Evolutionary conservation across 2,329 filamentous ascomycete genomes (phyloP), one percentile per base, ranked within the genome.

Genomic region (Ramularia endophylla): DNA sequence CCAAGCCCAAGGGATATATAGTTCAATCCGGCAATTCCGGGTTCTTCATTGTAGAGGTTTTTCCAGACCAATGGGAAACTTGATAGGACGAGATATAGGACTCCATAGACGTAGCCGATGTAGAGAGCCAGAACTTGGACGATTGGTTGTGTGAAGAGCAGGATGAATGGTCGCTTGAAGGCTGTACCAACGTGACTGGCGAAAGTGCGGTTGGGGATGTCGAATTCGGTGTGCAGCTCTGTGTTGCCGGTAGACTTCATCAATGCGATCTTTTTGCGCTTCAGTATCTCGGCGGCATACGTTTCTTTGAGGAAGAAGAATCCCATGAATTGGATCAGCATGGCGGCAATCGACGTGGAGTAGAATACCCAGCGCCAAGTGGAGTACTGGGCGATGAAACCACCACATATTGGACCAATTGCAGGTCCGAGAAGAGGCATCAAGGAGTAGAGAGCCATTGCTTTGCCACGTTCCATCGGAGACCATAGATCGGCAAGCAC

Each of bases 281-380:
- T 61, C 2, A 86, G 72, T 4, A 87, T 69, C 13, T 75, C 75
- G 0, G 81, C 80, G 0, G 72, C 75, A 59, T 84, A 85, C 2
- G 81, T 84, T 57, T 85, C 82, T 41, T 72, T 71, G 1, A 80
- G 68, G 49, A 81, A 72, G 58, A 81, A 74, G 36, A 85, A 60
- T 4, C 82, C 82, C 6, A 73, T 64, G 8, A 73, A 44, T 56
- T 85, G 80, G 37, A 87, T 74, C 9, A 77, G 44, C 1, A 70
- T 81, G 42, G 79, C 77, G 17, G 68, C 68, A 42, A 86, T 81
- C 1, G 78, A 77, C 1, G 80, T 83, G 0, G 77, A 70, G 64
- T 75, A 85, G 65, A 87, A 87, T 6, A 78, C 75, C 83, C 83
- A 87, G 28, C 82, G 73, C 84, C 84, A 87, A 1, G 73, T 78